A percentile compares a stretch with the other conserved stretches of the same genome.
Conservation (phyloP, 23 red algal species). For the Rhodosorus marinus region DNA sequence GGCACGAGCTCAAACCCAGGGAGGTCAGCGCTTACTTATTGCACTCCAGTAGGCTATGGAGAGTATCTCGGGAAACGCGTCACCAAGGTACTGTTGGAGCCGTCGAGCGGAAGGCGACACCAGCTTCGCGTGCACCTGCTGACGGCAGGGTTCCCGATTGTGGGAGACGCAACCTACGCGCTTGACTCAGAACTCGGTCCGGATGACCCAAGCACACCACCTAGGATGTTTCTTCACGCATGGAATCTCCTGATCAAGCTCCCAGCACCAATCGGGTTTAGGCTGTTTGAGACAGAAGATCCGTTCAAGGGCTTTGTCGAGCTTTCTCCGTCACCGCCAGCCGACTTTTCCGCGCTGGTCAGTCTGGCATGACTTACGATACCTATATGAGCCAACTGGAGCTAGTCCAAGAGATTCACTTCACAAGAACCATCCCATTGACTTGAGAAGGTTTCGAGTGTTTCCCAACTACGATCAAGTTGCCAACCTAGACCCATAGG, state of each 20-base stretch:
- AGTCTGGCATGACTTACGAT: too few species aligned
- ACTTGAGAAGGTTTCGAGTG: too few species aligned
- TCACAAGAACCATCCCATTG: too few species aligned
- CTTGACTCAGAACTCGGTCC: background rate
- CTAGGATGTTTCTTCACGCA: background rate
- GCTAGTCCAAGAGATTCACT: too few species aligned
- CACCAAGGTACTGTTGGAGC: constrained; percentile 14
- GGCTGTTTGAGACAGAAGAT: background rate
- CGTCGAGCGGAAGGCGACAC: constrained; percentile 54
- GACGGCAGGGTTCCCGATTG: constrained; percentile 28
- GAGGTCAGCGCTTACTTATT: constrained; percentile 10
- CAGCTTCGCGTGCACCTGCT: constrained; percentile 65
- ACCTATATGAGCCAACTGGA: too few species aligned
- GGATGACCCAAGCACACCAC: background rate
- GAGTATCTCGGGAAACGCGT: constrained; percentile 11
- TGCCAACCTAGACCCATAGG: too few species aligned
- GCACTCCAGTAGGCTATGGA: constrained; percentile 12
- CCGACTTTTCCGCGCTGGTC: too few species aligned
- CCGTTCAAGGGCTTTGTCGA: background rate
- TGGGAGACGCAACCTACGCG: constrained; percentile 89
- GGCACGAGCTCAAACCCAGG: background rate
- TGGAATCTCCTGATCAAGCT: too few species aligned
- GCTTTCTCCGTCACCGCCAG: too few species aligned
- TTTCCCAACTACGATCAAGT: too few species aligned
- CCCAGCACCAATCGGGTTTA: background rate